Conservation (phyloP, 176 grass and related monocot species). For the Metroxylon sagu region DNA sequence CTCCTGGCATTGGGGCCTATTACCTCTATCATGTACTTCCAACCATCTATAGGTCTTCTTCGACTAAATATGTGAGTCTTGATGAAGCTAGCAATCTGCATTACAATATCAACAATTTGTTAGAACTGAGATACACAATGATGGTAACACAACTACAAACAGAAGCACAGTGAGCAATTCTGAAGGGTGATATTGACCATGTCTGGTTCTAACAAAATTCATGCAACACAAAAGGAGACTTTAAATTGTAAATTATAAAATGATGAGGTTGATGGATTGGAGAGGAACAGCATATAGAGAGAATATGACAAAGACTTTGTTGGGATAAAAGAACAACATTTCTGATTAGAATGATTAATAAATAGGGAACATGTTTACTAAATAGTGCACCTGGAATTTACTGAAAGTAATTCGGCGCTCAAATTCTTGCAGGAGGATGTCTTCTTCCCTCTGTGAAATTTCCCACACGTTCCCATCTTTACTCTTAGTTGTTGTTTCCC, state of each 20-base stretch:
- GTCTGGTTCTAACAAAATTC: no score
- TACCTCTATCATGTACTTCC: slow-evolving; percentile 95
- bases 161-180: no score
- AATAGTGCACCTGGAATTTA: slow-evolving; percentile 57
- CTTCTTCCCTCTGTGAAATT: slow-evolving; percentile 83
- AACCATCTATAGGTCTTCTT: slow-evolving; percentile 60
- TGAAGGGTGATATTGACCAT: no score
- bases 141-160: not conserved
- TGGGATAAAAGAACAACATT: not conserved
- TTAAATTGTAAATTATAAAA: no score
- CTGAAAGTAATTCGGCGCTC: slow-evolving; percentile 88
- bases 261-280: no score
- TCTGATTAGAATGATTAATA: no score
- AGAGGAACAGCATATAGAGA: no score
- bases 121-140: not conserved
- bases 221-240: no score
- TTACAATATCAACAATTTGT: not conserved
- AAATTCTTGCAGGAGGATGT: slow-evolving; percentile 97
- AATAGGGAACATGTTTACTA: no score
- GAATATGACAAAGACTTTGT: no score
- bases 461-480: slow-evolving; percentile 88
- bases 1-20: slow-evolving; percentile 85
- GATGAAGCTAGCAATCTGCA: slow-evolving; percentile 91
- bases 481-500: slow-evolving; percentile 74
- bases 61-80: slow-evolving; percentile 90